Conservation (phyloP, 768 basidiomycete species). For the Auricularia sp. region DNA sequence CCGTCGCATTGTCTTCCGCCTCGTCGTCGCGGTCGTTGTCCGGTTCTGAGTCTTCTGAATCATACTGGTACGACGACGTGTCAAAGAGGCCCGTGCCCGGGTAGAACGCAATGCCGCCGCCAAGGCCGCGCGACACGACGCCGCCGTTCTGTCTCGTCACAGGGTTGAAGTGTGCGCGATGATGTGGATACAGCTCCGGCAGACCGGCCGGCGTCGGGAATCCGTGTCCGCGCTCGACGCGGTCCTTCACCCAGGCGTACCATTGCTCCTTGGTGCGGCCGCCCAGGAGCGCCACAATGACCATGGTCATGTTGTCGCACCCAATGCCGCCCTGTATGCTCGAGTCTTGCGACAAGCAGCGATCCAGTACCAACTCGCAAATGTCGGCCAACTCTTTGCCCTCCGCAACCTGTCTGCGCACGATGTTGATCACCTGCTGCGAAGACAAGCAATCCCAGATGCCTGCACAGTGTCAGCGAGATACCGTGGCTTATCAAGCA, state of each 20-base stretch:
- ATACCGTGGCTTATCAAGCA: background rate
- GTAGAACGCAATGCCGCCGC: conserved; percentile 1
- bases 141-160: background rate
- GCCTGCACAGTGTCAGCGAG: conserved; percentile 36
- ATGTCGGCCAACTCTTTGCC: conserved; percentile 75
- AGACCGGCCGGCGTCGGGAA: conserved; percentile 65
- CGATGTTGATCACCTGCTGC: conserved; percentile 85
- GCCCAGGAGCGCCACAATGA: conserved; percentile 79
- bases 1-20: background rate
- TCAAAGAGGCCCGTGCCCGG: background rate
- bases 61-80: conserved; percentile 9
- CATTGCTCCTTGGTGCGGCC: conserved; percentile 87
- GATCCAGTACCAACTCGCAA: conserved; percentile 81
- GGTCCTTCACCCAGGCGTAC: conserved; percentile 80
- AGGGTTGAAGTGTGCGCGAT: conserved; percentile 25
- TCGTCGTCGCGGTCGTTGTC: background rate
- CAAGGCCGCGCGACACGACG: background rate
- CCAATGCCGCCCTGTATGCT: conserved; percentile 87
- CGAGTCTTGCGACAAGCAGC: conserved; percentile 90
- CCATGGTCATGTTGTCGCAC: conserved; percentile 98
- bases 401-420: conserved; percentile 71
- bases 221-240: conserved; percentile 67
- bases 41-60: conserved; percentile 3
- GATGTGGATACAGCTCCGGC: conserved; percentile 67
- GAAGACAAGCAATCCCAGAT: conserved; percentile 98